Base-by-base conservation (phyloP, 495 filamentous ascomycete species). In the Corynascus novoguineensis region DNA sequence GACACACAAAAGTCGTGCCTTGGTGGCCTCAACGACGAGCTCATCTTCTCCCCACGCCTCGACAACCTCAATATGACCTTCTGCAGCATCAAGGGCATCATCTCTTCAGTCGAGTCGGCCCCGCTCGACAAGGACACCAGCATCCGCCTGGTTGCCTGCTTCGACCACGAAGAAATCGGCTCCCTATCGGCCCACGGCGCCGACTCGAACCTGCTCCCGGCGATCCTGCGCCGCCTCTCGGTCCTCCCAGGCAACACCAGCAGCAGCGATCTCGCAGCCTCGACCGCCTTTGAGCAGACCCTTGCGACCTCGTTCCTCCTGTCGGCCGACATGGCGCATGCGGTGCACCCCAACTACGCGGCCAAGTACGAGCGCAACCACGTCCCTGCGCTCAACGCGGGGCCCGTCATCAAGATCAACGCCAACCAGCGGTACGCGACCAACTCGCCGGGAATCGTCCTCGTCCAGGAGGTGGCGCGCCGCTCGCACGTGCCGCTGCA, bases 121-220 rank as follows among this genome's bases (percentile, higher is more conserved):
- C 73, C 82, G 0, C 78, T 97, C 31, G 83, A 90, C 29, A 69
- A 86, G 17, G 93, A 97, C 62, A 72, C 81, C 3, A 83, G 81
- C 37, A 96, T 97, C 64, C 90, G 93, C 24, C 77, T 99, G 11
- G 86, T 96, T 64, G 83, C 90, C 22, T 84, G 91, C 62, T 99
- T 97, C 69, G 93, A 99, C 69, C 93, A 99, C 75, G 93, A 99
- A 70, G 93, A 99, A 66, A 92, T 97, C 64, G 95, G 93, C 45
- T 95, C 88, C 60, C 80, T 79, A 32, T 92, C 88, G 9, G 91
- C 93, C 6, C 95, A 99, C 63, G 93, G 93, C 61, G 93, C 93
- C 3, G 83, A 92, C 71, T 96, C 90, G 5, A 96, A 95, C 71
- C 77, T 95, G 22, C 83, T 99, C 5, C 95, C 93, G 0, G 82